Evolutionary conservation across 305 asterid genomes (phyloP), one percentile per base, ranked within the genome.

Genomic region (Caryopteris hybrid): DNA sequence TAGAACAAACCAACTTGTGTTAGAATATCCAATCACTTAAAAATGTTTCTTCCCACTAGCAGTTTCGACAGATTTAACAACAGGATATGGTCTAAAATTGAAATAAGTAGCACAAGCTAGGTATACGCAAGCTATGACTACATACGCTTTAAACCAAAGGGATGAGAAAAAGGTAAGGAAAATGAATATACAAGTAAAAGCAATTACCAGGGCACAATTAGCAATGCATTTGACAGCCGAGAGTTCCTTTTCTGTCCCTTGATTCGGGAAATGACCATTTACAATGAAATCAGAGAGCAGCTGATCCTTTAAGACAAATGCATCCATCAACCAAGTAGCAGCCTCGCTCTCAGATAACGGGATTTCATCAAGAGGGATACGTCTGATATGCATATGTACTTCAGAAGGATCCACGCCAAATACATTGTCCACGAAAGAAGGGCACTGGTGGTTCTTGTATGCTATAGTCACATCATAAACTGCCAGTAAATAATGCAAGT

Each of bases 381-480:
- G 89, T 61, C 86, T 46, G 18, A 87, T 71, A 34, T 87, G 89
- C 81, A 87, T 79, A 77, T 87, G 91, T 14, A 85, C 88, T 73
- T 87, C 91, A 0, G 94, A 74, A 12, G 95, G 95, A 47, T 85
- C 87, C 17, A 85, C 78, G 1, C 91, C 95, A 58, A 85, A 87
- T 2, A 80, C 89, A 51, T 85, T 87, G 86, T 87, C 91, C 71
- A 85, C 22, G 80, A 87, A 83, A 11, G 91, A 74, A 5, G 94
- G 95, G 58, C 87, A 79, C 3, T 69, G 81, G 31, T 69, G 81
- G 31, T 85, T 72, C 83, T 87, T 83, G 80, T 87, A 87, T 36
- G 95, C 91, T 18, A 87, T 83, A 1, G 95, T 85, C 53, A 87
- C 74, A 56, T 87, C 89, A 50, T 85, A 87, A 77, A 87, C 94